These are phyloP conservation scores for Volutella citrinella DNA, from an alignment of 2,329 filamentous ascomycete genomes.

Conservation along the genomic window DNA sequence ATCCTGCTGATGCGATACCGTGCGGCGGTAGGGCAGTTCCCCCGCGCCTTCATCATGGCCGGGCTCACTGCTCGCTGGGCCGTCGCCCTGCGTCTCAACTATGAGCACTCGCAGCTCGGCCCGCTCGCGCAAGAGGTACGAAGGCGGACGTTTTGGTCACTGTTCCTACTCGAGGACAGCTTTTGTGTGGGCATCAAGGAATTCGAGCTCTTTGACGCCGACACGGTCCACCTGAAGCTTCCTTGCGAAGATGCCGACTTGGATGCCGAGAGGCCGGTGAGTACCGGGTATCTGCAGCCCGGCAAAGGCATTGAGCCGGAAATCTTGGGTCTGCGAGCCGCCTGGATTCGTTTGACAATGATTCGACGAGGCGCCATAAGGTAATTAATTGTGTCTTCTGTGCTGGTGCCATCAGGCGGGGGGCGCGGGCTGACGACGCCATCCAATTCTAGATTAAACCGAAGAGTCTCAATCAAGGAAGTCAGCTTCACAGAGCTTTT, in stretches of 20 bases:
- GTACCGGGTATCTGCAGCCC: constrained; percentile 23
- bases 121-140: constrained; percentile 23
- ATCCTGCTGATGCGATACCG: constrained; percentile 24
- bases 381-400: no score
- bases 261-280: constrained; percentile 14
- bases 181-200: constrained; percentile 25
- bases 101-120: constrained; percentile 22
- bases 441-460: constrained; percentile 19
- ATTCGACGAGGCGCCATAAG: constrained; percentile 21
- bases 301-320: constrained; percentile 25
- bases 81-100: constrained; percentile 25
- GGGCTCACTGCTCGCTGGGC: constrained; percentile 24
- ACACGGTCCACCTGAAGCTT: constrained; percentile 22
- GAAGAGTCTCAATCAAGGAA: constrained; percentile 23
- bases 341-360: constrained; percentile 21
- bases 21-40: constrained; percentile 23
- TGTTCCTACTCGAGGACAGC: constrained; percentile 24
- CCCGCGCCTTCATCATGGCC: constrained; percentile 26
- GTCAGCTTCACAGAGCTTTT: constrained; percentile 21
- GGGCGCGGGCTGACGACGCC: no score
- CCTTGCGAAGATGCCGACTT: constrained; percentile 24
- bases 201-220: constrained; percentile 24
- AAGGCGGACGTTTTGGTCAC: constrained; percentile 24
- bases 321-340: constrained; percentile 17
- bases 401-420: no score